Base-by-base conservation (phyloP, 2,329 filamentous ascomycete species). In the Colletotrichum cordylinicola region DNA sequence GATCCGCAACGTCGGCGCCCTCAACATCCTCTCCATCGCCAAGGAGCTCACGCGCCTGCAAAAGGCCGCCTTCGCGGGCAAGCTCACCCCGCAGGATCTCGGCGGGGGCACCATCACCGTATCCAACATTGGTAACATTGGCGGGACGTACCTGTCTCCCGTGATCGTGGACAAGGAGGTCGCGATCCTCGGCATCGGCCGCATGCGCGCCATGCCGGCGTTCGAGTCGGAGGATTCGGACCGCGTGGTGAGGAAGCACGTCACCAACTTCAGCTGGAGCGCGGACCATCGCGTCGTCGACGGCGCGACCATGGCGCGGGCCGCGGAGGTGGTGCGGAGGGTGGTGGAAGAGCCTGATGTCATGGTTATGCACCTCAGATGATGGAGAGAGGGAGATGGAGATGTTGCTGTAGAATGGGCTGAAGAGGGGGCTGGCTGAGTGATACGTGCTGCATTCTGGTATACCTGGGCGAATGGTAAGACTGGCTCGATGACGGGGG, bases 61-160 rank as follows among this genome's bases (percentile, higher is more conserved):
- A 82, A 84, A 86, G 4, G 91, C 95, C 12, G 96, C 95, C 2
- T 87, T 90, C 16, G 88, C 90, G n/a, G 95, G 95, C 37, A 95
- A 94, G 83, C 90, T 99, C 6, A 88, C 91, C 2, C 90, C 93
- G 4, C 88, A 90, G 21, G 96, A 99, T 84, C 89, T 99, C 78
- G 90, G 89, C 43, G 96, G 96, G 68, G 96, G 96, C 18, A 98
- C 97, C 2, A 96, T 99, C 81, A 98, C 97, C 0, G 92, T 99
- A 66, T 98, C 96, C 80, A 99, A 99, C 83, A 98, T 99, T 80
- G 97, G 97, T 61, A 98, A 93, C 80, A 95, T 99, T 61, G 97
- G 97, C 70, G 97, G 97, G 33, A 97, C 95, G 2, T 98, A 98
- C 80, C 93, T 98, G 62, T 93, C 94, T 35, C 97, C 97, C 2